Percentiles rank a stretch among this genome's conserved stretches.
These are phyloP conservation scores for Colletotrichum zoysiae DNA, from an alignment of 2,329 filamentous ascomycete species.

Conservation along the genomic window DNA sequence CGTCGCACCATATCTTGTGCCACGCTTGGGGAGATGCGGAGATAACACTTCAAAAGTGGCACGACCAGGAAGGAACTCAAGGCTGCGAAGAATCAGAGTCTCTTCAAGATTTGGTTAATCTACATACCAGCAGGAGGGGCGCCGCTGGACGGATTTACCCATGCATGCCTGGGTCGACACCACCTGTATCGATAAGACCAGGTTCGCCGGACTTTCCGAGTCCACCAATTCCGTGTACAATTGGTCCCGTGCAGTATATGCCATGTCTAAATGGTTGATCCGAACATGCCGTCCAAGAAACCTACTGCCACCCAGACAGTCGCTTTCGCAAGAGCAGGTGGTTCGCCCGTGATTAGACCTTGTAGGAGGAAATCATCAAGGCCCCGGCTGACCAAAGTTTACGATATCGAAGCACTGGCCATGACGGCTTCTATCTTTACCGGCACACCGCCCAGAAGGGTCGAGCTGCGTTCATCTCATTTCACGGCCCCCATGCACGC, in stretches of 20 bases:
- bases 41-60: slow-evolving; percentile 26
- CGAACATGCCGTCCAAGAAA: not conserved
- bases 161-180: slow-evolving; percentile 26
- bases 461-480: not conserved
- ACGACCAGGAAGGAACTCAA: rapidly evolving
- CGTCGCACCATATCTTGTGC: slow-evolving; percentile 30
- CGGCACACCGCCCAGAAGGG: not conserved
- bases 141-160: not conserved
- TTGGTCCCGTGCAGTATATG: slow-evolving; percentile 43
- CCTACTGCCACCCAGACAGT: not conserved
- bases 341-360: slow-evolving; percentile 42
- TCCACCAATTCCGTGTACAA: slow-evolving; percentile 41
- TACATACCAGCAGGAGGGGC: not conserved
- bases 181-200: slow-evolving; percentile 29
- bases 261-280: slow-evolving; percentile 44
- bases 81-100: not conserved
- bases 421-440: slow-evolving; percentile 21
- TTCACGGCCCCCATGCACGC: not conserved
- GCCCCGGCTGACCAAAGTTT: slow-evolving; percentile 51
- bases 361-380: slow-evolving; percentile 53
- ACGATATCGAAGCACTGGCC: not conserved
- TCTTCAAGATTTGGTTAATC: not conserved
- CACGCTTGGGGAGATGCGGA: slow-evolving; percentile 39
- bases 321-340: slow-evolving; percentile 25
- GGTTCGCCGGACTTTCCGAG: slow-evolving; percentile 28